Percentiles rank a stretch among this genome's conserved stretches.
These are phyloP conservation scores for Tremella fuciformis DNA, from an alignment of 768 basidiomycete genomes.

Conservation along the genomic window DNA sequence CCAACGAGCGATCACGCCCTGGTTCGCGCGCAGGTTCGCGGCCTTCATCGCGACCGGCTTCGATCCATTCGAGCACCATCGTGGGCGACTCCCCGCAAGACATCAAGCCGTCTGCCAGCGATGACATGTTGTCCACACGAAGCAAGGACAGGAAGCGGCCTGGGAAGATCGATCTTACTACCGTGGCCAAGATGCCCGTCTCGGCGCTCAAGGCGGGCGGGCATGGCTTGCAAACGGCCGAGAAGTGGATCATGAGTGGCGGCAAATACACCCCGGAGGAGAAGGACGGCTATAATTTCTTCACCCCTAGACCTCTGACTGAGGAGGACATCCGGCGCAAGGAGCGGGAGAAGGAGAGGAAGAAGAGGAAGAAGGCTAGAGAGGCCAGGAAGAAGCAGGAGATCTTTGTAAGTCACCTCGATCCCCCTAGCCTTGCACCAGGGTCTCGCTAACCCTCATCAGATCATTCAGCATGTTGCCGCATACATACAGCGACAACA, in stretches of 20 bases:
- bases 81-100: constrained; percentile 29
- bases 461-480: constrained; percentile 82
- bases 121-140: constrained; percentile 4
- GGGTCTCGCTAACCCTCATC: not conserved
- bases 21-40: constrained; percentile 20
- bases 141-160: constrained; percentile 24
- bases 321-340: constrained; percentile 49
- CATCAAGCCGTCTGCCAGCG: constrained; percentile 6
- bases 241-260: constrained; percentile 43
- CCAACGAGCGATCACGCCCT: constrained; percentile 13
- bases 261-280: constrained; percentile 43
- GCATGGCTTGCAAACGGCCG: constrained; percentile 36
- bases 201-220: constrained; percentile 34
- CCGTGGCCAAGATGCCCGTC: constrained; percentile 23
- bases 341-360: constrained; percentile 55
- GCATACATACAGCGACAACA: constrained; percentile 75
- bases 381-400: constrained; percentile 68
- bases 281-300: constrained; percentile 47
- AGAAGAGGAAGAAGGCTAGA: constrained; percentile 54
- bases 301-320: constrained; percentile 44
- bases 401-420: constrained; percentile 61
- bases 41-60: constrained; percentile 30
- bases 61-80: constrained; percentile 39
- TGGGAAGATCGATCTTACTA: not conserved
- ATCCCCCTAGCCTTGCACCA: not conserved